These are phyloP conservation scores for Coemansia brasiliensis DNA, from an alignment of 192 early-diverging fungal species.

Conservation along the genomic window DNA sequence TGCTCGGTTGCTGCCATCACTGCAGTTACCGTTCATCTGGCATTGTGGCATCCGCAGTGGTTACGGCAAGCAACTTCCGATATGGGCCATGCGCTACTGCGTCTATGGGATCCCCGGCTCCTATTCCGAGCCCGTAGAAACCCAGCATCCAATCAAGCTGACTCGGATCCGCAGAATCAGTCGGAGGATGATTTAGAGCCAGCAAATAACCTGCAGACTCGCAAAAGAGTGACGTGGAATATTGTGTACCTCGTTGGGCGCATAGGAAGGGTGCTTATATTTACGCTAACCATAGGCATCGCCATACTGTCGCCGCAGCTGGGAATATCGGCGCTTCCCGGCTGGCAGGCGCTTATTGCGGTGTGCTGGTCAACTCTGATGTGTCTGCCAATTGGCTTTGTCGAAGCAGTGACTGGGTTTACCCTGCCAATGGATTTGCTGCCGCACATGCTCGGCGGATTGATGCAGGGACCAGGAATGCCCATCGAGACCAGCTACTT, in stretches of 20 bases:
- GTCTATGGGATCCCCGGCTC: conserved; percentile 41
- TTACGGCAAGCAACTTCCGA: conserved; percentile 18
- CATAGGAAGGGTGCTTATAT: conserved; percentile 28
- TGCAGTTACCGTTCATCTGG: conserved; percentile 37
- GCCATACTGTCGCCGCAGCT: conserved; percentile 43
- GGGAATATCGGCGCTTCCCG: conserved; percentile 36
- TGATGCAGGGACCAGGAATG: conserved; percentile 42
- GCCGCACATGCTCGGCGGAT: conserved; percentile 44
- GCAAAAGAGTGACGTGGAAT: conserved; percentile 13
- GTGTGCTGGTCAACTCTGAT: conserved; percentile 31
- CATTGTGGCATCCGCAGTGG: conserved; percentile 47
- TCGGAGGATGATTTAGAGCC: neutral
- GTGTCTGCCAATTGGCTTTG: conserved; percentile 47
- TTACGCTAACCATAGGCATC: conserved; percentile 31
- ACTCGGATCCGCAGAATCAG: neutral
- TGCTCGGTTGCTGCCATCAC: conserved; percentile 45
- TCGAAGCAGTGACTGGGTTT: conserved; percentile 47
- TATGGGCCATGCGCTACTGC: conserved; percentile 21
- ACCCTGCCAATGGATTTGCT: conserved; percentile 47
- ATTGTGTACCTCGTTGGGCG: conserved; percentile 17
- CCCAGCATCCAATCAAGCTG: neutral
- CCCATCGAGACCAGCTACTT: conserved; percentile 53
- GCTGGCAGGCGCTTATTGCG: conserved; percentile 45
- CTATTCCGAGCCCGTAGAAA: conserved; percentile 9
- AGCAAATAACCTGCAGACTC: neutral